Conservation (phyloP, 108 stramenopile species). For the Schizochytrium sp. region DNA sequence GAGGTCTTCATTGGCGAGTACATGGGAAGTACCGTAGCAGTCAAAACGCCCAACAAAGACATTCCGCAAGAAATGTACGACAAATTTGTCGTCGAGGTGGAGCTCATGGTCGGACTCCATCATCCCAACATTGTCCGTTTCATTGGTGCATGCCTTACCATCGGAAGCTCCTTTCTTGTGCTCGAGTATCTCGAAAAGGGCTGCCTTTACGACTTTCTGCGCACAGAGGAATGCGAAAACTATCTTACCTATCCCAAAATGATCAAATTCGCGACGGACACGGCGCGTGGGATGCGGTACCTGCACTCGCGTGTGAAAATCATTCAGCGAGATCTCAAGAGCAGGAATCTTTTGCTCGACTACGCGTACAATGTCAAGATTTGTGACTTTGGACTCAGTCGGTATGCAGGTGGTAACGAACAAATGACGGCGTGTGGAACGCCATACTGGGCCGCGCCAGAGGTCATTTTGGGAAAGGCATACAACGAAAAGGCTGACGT, state of each 20-base stretch:
- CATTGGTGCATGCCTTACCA: conserved; percentile 17
- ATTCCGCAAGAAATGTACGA: not conserved
- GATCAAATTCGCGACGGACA: conserved; percentile 18
- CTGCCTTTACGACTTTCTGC: conserved; percentile 12
- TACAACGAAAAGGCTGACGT: conserved; percentile 27
- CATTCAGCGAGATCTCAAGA: conserved; percentile 33
- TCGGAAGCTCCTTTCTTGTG: conserved; percentile 5
- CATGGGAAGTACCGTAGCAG: conserved; percentile 4
- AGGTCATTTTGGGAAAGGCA: conserved; percentile 19
- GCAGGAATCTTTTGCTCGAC: conserved; percentile 9
- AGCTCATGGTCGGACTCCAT: conserved; percentile 15
- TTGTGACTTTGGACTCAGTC: conserved; percentile 20
- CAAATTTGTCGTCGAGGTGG: conserved; percentile 23
- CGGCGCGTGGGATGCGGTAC: conserved; percentile 30
- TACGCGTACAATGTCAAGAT: conserved; percentile 18
- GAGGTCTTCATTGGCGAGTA: conserved; percentile 20
- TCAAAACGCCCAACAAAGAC: conserved; percentile 13
- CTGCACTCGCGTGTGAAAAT: conserved; percentile 23
- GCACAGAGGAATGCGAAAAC: not conserved
- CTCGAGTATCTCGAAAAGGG: conserved; percentile 16
- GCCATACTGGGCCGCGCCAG: conserved; percentile 30
- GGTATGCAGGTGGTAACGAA: not conserved
- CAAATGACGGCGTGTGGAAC: conserved; percentile 28
- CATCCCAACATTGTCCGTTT: conserved; percentile 31
- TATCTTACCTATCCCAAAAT: not conserved